Percentiles rank a stretch among this genome's conserved stretches.
These are phyloP conservation scores for Grosmannia penicillata DNA, from an alignment of 2,329 filamentous ascomycete genomes.

Conservation along the genomic window DNA sequence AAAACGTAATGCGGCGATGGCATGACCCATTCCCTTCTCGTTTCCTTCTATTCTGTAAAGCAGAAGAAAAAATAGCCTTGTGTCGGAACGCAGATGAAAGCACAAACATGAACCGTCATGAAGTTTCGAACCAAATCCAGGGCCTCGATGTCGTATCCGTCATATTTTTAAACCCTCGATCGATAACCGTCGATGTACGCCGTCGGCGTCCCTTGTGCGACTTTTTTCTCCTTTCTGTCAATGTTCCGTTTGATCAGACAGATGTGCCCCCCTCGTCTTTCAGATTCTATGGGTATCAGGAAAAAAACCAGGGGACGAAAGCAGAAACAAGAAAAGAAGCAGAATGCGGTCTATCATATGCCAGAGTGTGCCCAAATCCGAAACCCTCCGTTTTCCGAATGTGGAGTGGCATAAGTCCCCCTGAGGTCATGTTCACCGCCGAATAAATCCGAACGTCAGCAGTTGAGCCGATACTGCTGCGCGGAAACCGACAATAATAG, in stretches of 20 bases:
- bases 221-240: constrained; percentile 7
- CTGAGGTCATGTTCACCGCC: constrained; percentile 22
- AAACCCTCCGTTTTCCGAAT: constrained; percentile 18
- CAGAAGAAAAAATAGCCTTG: constrained; percentile 18
- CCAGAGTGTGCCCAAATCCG: constrained; percentile 20
- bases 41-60: constrained; percentile 15
- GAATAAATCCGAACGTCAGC: constrained; percentile 15
- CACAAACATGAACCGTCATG: constrained; percentile 25
- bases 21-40: constrained; percentile 15
- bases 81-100: constrained; percentile 16
- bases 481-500: constrained; percentile 8
- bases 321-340: constrained; percentile 18
- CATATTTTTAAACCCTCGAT: constrained; percentile 13
- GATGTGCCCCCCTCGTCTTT: constrained; percentile 14
- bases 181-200: constrained; percentile 17
- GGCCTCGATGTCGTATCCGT: constrained; percentile 7
- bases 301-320: constrained; percentile 17
- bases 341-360: constrained; percentile 20
- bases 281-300: constrained; percentile 25
- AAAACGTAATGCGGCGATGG: constrained; percentile 17
- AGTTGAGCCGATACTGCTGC: constrained; percentile 10
- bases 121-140: constrained; percentile 20
- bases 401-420: constrained; percentile 14
- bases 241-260: constrained; percentile 9
- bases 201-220: constrained; percentile 13